Percentiles rank a stretch among this genome's conserved stretches.
phyloP scores from a whole-genome alignment of 2,329 filamentous ascomycete species.

The Neoarthrinium moseri region DNA sequence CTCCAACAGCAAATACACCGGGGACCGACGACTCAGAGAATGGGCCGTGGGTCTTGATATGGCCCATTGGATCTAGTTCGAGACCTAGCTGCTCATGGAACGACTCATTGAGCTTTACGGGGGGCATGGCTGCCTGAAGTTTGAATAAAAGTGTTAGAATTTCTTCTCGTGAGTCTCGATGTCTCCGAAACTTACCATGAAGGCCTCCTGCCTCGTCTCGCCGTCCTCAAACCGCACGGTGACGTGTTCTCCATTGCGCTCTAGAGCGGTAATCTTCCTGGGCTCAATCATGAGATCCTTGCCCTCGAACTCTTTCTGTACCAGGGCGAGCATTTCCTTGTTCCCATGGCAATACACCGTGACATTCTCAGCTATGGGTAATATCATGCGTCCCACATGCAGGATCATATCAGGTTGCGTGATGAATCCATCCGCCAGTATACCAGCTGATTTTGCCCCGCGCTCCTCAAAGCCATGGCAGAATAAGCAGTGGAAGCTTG shows the following conservation, averaged over 20 bases:
- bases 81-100: conserved; percentile 44
- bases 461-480: conserved; percentile 10
- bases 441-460: conserved; percentile 33
- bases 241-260: conserved; percentile 16
- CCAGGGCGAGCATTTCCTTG: conserved; percentile 25
- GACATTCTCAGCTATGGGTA: conserved; percentile 38
- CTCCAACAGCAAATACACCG: conserved; percentile 54
- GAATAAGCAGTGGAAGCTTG: conserved; percentile 9
- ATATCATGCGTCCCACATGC: conserved; percentile 42
- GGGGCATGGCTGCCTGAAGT: neutral
- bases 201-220: conserved; percentile 32
- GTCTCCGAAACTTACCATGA: conserved; percentile 34
- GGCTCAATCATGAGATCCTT: conserved; percentile 29
- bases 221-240: conserved; percentile 33
- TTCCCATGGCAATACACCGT: conserved; percentile 53
- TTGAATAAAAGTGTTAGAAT: too few species aligned
- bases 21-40: conserved; percentile 48
- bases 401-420: conserved; percentile 29
- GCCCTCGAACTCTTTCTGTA: conserved; percentile 33
- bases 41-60: conserved; percentile 40
- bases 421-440: conserved; percentile 41
- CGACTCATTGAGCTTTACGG: conserved; percentile 22
- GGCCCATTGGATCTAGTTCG: conserved; percentile 37
- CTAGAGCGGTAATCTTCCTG: neutral
- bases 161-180: too few species aligned